Evolutionary conservation across 2,329 filamentous ascomycete species (phyloP), one percentile per base, ranked within the genome.

Genomic region (Aspergillus sp.): DNA sequence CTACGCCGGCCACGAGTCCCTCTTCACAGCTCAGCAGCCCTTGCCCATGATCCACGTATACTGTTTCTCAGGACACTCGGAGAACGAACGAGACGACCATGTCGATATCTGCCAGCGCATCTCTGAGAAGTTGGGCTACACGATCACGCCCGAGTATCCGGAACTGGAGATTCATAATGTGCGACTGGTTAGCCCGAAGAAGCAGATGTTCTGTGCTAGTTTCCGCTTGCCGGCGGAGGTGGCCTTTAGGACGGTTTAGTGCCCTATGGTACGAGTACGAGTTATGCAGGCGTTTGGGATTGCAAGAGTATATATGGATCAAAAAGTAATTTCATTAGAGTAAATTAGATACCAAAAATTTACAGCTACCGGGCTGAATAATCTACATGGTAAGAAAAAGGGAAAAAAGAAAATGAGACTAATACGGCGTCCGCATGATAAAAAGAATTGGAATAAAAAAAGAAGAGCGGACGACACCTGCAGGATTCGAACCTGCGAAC

Each of bases 171-270:
- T 85, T 5, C 72, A 72, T 48, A 80, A 83, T 65, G 89, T 97
- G 30, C 79, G 93, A 54, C 83, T 94, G 57, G 93, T 98, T 47
- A 88, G 90, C 49, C 93, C 93, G 4, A 85, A 88, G 62, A 98
- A 98, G 77, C 81, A 86, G 63, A 96, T 96, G 90, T 97, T 91
- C 68, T 97, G 93, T 67, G 91, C 89, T 25, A 94, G 83, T 57
- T 97, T 98, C 70, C 81, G 90, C 53, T 65, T 98, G 51, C 93
- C 93, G 2, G 70, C 75, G 30, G 83, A 88, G 59, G 88, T 96
- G 5, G 93, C 90, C 12, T 96, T 95, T 72, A 61, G 57, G 22
- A 60, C 63, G 44, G 49, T 52, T 20, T 62, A 55, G 46, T 41
- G 20, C 1, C n/a, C 35, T 38, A 4, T 15, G 50, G 43, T 44